Conservation (phyloP, 306 rosid genomes). For the Leucaena leucocephala region DNA sequence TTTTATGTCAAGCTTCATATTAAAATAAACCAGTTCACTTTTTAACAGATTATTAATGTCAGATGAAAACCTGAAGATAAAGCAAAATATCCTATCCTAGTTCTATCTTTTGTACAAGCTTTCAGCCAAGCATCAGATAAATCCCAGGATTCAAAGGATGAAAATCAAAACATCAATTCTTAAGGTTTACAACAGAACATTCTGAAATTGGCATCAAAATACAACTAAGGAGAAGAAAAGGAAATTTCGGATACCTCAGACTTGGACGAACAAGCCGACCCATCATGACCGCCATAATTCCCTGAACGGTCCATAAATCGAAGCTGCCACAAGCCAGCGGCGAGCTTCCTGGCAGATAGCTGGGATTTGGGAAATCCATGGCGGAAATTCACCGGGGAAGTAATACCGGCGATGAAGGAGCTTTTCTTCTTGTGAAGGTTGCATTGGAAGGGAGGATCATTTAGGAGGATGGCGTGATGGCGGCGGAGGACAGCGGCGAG, state of each 20-base stretch:
- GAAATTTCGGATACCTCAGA: constrained; percentile 27
- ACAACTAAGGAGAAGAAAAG: too few species aligned
- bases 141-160: not conserved
- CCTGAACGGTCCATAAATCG: constrained; percentile 38
- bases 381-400: constrained; percentile 25
- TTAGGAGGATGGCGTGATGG: not conserved
- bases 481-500: not conserved
- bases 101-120: not conserved
- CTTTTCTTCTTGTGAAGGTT: constrained; percentile 17
- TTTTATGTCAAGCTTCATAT: not conserved
- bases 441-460: constrained; percentile 38
- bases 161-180: not conserved
- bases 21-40: not conserved
- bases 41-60: not conserved
- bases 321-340: constrained; percentile 62
- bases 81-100: not conserved
- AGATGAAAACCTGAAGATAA: not conserved
- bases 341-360: constrained; percentile 59
- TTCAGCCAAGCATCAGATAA: not conserved
- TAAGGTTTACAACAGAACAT: not conserved
- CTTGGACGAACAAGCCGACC: not conserved
- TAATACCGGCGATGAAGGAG: not conserved
- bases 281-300: not conserved
- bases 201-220: not conserved
- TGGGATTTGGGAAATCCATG: not conserved